Base-by-base conservation (phyloP, 805 yeast species). In the Metschnikowia noctiluminum region DNA sequence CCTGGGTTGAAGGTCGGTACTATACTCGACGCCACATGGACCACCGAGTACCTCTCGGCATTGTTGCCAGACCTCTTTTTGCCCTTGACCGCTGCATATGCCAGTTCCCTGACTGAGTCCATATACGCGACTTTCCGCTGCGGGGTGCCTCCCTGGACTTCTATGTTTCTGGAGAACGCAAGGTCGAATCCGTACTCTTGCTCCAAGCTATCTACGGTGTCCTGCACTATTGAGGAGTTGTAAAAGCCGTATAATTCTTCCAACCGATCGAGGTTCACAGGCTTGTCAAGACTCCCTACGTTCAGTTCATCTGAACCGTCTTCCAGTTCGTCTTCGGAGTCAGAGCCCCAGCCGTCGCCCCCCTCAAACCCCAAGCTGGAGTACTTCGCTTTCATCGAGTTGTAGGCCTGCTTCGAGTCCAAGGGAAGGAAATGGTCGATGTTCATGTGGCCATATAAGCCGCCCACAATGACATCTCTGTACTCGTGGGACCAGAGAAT, bases 1-100 rank as follows among this genome's bases (percentile, higher is more conserved):
- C 90, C 88, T 6, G 96, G 90, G 55, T 87, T 87, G 67, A 84
- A 89, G 0, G 95, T 89, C 3, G 96, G 96, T 12, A 89, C 80
- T 12, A 89, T 81, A 47, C 91, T 84, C 1, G 90, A 82, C 2
- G 83, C 76, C 13, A 89, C 80, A 59, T 82, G 86, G 0, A 85
- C 82, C 44, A 89, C 70, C 0, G 89, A 73, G 61, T 87, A 89
- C 38, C 90, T 68, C 53, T 84, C 85, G 32, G 75, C 73, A 41
- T 63, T 41, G 0, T 50, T 50, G 3, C 86, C 76, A 1, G 75
- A 64, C 47, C 74, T 76, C 48, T 62, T 65, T 26, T 65, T 63
- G 1, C 77, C 71, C 58, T 79, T 77, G 42, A 84, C 63, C 11
- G 62, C 70, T 8, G 81, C 73, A 58, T 83, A 85, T 43, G 77